Base-by-base conservation (phyloP, 805 yeast species). In the Myxozyma kluyveri region DNA sequence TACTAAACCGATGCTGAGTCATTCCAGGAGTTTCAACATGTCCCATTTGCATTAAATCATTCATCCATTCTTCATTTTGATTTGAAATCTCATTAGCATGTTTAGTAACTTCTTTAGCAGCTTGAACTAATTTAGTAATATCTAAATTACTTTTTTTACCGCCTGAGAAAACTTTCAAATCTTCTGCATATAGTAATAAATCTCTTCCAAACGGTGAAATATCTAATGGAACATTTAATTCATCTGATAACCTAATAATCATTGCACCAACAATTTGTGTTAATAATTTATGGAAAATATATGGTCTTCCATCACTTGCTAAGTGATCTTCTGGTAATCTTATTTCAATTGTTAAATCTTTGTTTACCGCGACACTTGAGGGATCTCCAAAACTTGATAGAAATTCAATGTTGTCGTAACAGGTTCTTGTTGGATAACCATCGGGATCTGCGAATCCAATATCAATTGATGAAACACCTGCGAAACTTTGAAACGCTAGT, bases 381-480 rank as follows among this genome's bases (percentile, higher is more conserved):
- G 84, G 83, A 64, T 84, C 90, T 23, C 80, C 85, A 63, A 67
- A 75, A 3, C 68, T 71, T 29, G 73, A 71, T 81, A 84, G 81
- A 91, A 90, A 85, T 57, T 80, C 72, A 65, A 70, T 79, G 62
- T 82, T 84, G 65, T 82, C 81, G 24, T 88, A 83, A 64, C 86
- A 90, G 65, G 85, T 61, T 55, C 83, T 89, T 62, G 85, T 84
- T 6, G 84, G 80, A 0, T 88, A 75, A 45, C 81, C 84, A 6
- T 64, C 62, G 7, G 73, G 70, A 22, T 62, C 60, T n/a, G 61
- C 66, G 63, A 83, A 85, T 0, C 83, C 17, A 40, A 82, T 50
- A 65, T 83, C 85, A 45, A 88, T 61, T 0, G 73, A 66, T 1
- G 77, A 72, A 21, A 73, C 59, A 0, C 76, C 76, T 6, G 74